Conservation (phyloP, 371 early-diverging fungal species). For the Syncephalis plumigaleata region DNA sequence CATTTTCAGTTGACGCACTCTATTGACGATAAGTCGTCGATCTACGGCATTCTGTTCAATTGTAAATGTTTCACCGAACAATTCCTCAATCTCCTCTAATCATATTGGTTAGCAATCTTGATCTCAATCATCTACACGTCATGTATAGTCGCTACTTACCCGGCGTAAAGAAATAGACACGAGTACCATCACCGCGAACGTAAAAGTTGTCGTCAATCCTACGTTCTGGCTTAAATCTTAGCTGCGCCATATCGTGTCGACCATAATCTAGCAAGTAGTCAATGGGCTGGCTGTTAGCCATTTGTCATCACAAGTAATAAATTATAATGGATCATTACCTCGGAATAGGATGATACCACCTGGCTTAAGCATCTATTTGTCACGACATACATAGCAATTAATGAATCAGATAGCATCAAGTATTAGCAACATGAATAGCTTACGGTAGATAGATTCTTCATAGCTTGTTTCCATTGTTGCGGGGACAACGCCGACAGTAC, state of each 20-base stretch:
- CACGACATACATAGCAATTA: too few species aligned
- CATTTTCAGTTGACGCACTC: constrained; percentile 89
- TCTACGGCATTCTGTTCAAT: constrained; percentile 84
- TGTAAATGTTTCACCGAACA: constrained; percentile 34
- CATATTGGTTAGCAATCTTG: neutral
- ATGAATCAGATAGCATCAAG: too few species aligned
- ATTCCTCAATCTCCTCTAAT: constrained; percentile 23
- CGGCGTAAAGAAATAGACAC: constrained; percentile 36
- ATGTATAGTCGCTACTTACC: too few species aligned
- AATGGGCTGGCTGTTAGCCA: constrained; percentile 29
- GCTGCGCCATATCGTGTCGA: constrained; percentile 72
- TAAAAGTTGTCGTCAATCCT: constrained; percentile 67
- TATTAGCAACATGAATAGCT: too few species aligned
- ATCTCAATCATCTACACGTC: too few species aligned
- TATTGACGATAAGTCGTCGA: constrained; percentile 86
- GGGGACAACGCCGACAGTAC: constrained; percentile 75
- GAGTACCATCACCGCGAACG: constrained; percentile 75
- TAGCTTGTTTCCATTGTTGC: constrained; percentile 45
- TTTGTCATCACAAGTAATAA: too few species aligned
- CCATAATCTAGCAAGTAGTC: constrained; percentile 75
- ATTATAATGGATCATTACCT: too few species aligned
- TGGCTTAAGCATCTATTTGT: constrained; percentile 33
- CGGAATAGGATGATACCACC: constrained; percentile 66
- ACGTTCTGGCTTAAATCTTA: constrained; percentile 63
- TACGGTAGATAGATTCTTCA: constrained; percentile 35